Percentiles rank a stretch among this genome's conserved stretches.
Conservation (phyloP, 2,329 filamentous ascomycete species). For the Ophiosphaerella narmari region DNA sequence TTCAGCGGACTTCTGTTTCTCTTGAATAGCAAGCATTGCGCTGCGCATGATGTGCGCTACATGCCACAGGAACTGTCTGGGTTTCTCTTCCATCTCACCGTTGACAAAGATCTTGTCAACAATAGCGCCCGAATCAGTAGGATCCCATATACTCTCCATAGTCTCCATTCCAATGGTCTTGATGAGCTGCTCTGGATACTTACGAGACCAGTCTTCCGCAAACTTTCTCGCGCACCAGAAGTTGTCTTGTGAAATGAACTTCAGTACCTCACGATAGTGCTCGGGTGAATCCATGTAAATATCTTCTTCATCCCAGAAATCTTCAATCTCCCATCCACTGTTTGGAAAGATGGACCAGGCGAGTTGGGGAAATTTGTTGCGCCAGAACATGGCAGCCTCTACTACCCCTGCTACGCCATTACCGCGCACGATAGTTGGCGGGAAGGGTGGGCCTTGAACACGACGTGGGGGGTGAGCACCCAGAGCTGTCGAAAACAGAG, state of each 20-base stretch:
- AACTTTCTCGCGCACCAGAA: slow-evolving; percentile 20
- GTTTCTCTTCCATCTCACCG: slow-evolving; percentile 26
- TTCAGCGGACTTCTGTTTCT: not conserved
- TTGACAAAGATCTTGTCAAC: slow-evolving; percentile 37
- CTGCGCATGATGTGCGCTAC: slow-evolving; percentile 29
- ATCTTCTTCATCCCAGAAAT: slow-evolving; percentile 43
- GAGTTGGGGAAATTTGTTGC: slow-evolving; percentile 25
- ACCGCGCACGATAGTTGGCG: slow-evolving; percentile 33
- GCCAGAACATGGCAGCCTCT: slow-evolving; percentile 26
- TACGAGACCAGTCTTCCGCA: slow-evolving; percentile 25
- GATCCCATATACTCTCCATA: slow-evolving; percentile 21
- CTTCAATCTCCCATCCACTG: slow-evolving; percentile 29
- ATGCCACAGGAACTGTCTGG: slow-evolving; percentile 38
- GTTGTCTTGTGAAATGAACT: slow-evolving; percentile 34
- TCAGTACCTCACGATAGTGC: slow-evolving; percentile 35
- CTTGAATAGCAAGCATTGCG: slow-evolving; percentile 11
- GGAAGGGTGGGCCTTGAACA: slow-evolving; percentile 12
- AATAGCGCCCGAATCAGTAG: slow-evolving; percentile 20
- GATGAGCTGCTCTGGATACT: slow-evolving; percentile 24
- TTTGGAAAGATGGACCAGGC: slow-evolving; percentile 35
- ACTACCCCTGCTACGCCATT: slow-evolving; percentile 20
- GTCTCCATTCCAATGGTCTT: slow-evolving; percentile 16
- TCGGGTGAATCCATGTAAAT: slow-evolving; percentile 35
- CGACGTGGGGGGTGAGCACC: slow-evolving; percentile 22
- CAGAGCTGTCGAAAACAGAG: slow-evolving; percentile 39